phyloP scores from a whole-genome alignment of 192 early-diverging fungal genomes.

The Rhizophagus clarus region DNA sequence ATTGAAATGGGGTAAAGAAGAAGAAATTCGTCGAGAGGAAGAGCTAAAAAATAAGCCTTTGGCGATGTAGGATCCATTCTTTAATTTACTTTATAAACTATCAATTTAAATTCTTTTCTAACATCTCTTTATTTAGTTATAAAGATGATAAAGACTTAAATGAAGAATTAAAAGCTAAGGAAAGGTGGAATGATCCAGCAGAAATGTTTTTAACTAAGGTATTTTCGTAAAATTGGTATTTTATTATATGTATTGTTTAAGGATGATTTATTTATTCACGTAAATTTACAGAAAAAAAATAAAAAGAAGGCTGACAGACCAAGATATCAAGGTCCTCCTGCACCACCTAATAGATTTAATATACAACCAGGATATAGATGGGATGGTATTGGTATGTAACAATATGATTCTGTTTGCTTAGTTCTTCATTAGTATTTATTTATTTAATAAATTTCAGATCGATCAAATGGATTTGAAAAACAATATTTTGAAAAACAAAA shows the following conservation, averaged over 20 bases:
- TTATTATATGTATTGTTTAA: neutral
- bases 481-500: constrained; percentile 50
- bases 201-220: constrained; percentile 55
- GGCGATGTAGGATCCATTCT: constrained; percentile 44
- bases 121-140: constrained; percentile 41
- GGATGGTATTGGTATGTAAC: constrained; percentile 57
- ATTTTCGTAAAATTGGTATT: constrained; percentile 2
- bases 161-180: constrained; percentile 58
- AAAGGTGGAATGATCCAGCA: constrained; percentile 68
- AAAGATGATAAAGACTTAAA: constrained; percentile 65
- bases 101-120: neutral
- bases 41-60: constrained; percentile 51
- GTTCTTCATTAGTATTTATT: constrained; percentile 2
- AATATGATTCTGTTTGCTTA: neutral
- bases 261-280: neutral
- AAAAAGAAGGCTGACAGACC: constrained; percentile 47
- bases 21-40: constrained; percentile 41
- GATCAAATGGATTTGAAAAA: constrained; percentile 64
- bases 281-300: constrained; percentile 33
- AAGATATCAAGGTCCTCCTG: constrained; percentile 57
- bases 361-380: constrained; percentile 69
- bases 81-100: neutral
- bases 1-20: constrained; percentile 64
- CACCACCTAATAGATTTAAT: constrained; percentile 65
- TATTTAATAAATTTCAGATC: constrained; percentile 38